These are phyloP conservation scores for Cytidiella melzeri DNA, from an alignment of 768 basidiomycete genomes.

Conservation along the genomic window DNA sequence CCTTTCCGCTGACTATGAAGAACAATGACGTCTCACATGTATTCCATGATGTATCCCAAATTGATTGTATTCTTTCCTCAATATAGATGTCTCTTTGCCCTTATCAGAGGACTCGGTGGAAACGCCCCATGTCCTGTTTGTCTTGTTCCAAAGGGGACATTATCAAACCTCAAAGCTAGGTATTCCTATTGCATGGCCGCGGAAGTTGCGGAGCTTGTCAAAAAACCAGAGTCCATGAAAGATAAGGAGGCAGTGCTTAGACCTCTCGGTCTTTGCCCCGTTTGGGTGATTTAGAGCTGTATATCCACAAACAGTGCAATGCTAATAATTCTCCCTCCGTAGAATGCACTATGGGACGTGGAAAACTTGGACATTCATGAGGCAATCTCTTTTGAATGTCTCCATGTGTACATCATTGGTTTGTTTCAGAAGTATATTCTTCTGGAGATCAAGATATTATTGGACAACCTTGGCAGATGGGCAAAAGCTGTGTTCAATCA, in stretches of 20 bases:
- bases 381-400: conserved; percentile 27
- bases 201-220: background rate
- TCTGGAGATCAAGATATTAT: background rate
- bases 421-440: conserved; percentile 1
- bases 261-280: conserved; percentile 15
- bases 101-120: conserved; percentile 11
- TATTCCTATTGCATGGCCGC: conserved; percentile 13
- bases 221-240: background rate
- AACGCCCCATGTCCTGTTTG: conserved; percentile 18
- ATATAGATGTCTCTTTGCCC: conserved; percentile 17
- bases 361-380: conserved; percentile 27
- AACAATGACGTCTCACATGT: conserved; percentile 19
- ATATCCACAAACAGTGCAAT: too few relatives aligned
- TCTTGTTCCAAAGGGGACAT: conserved; percentile 7
- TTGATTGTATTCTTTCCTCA: background rate
- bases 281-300: conserved; percentile 15
- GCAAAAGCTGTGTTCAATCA: too few relatives aligned
- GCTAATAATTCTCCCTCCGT: background rate
- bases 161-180: conserved; percentile 1
- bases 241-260: conserved; percentile 15
- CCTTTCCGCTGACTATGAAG: too few relatives aligned
- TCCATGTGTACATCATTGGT: conserved; percentile 8
- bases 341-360: conserved; percentile 39
- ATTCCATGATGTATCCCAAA: too few relatives aligned
- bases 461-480: too few relatives aligned